A percentile compares a stretch with the other conserved stretches of the same genome.
phyloP scores from a whole-genome alignment of 2,329 filamentous ascomycete genomes.

The Pseudogymnoascus verrucosus region DNA sequence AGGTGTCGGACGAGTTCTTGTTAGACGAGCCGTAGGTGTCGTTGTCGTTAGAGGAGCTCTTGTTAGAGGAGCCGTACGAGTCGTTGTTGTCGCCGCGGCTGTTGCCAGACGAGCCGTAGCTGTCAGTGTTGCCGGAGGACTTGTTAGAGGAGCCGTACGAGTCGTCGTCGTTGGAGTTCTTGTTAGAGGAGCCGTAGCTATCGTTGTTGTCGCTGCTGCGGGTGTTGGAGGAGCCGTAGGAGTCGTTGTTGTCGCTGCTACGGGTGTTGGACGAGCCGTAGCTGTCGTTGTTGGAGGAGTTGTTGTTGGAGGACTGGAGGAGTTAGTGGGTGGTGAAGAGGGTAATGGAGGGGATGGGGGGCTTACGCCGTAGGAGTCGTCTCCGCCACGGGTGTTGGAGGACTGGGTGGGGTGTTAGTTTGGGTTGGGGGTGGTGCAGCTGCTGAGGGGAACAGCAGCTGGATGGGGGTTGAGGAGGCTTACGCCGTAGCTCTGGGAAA shows the following conservation, averaged over 20 bases:
- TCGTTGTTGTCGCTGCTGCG: not conserved
- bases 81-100: constrained; percentile 13
- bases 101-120: constrained; percentile 18
- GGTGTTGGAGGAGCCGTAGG: not conserved
- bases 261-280: constrained; percentile 13
- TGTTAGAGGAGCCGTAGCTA: not conserved
- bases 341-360: not conserved
- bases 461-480: not conserved
- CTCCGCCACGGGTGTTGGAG: not conserved
- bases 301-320: not conserved
- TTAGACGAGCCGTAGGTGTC: too few species aligned
- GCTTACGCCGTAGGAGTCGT: constrained; percentile 13
- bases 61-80: constrained; percentile 18
- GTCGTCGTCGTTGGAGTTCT: constrained; percentile 4
- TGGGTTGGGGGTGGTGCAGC: not conserved
- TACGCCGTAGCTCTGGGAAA: constrained; percentile 16
- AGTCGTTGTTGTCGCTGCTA: not conserved
- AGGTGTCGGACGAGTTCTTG: too few species aligned
- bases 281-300: constrained; percentile 14
- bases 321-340: not conserved
- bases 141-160: constrained; percentile 18
- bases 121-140: constrained; percentile 14
- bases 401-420: not conserved
- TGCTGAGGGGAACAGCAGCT: not conserved
- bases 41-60: too few species aligned